Evolutionary conservation across 495 filamentous ascomycete genomes (phyloP).

Genomic region (Aspergillus hancockii): DNA sequence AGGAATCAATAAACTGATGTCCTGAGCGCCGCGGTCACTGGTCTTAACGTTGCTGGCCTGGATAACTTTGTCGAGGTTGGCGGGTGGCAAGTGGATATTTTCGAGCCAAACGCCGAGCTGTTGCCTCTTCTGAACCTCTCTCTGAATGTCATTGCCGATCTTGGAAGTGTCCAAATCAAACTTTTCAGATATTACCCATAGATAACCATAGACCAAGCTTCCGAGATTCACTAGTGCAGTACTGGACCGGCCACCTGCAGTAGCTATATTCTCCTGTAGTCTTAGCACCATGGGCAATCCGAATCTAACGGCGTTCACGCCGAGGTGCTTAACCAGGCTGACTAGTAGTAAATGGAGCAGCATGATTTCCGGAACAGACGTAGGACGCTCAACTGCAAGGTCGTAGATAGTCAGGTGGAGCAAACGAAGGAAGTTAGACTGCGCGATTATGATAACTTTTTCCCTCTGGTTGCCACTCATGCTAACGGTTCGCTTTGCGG

Average conservation of each 20-base stretch:
- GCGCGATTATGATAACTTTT: slow-evolving; percentile 53
- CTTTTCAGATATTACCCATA: slow-evolving; percentile 73
- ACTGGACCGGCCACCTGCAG: slow-evolving; percentile 55
- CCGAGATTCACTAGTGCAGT: slow-evolving; percentile 72
- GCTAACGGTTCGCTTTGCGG: slow-evolving; percentile 68
- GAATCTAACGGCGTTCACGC: slow-evolving; percentile 77
- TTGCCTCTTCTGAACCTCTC: slow-evolving; percentile 72
- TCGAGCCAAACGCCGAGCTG: slow-evolving; percentile 75
- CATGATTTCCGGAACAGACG: slow-evolving; percentile 69
- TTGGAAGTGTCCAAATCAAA: slow-evolving; percentile 72
- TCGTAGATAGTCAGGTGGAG: slow-evolving; percentile 88
- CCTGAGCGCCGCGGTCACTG: slow-evolving; percentile 13
- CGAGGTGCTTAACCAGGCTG: slow-evolving; percentile 71
- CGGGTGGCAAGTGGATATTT: slow-evolving; percentile 56
- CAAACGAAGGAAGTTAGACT: slow-evolving; percentile 75
- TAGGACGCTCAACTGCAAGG: slow-evolving; percentile 68
- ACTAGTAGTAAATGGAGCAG: slow-evolving; percentile 73
- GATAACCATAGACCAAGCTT: slow-evolving; percentile 83
- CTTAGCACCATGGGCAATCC: slow-evolving; percentile 86
- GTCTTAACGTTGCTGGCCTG: slow-evolving; percentile 23
- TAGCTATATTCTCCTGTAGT: slow-evolving; percentile 79
- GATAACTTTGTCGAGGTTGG: slow-evolving; percentile 48
- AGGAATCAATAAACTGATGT: slow-evolving; percentile 29
- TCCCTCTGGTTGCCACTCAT: slow-evolving; percentile 50
- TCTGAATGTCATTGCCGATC: slow-evolving; percentile 67